Evolutionary conservation across 495 filamentous ascomycete species (phyloP).

Genomic region (Lasiosphaeris hirsuta): DNA sequence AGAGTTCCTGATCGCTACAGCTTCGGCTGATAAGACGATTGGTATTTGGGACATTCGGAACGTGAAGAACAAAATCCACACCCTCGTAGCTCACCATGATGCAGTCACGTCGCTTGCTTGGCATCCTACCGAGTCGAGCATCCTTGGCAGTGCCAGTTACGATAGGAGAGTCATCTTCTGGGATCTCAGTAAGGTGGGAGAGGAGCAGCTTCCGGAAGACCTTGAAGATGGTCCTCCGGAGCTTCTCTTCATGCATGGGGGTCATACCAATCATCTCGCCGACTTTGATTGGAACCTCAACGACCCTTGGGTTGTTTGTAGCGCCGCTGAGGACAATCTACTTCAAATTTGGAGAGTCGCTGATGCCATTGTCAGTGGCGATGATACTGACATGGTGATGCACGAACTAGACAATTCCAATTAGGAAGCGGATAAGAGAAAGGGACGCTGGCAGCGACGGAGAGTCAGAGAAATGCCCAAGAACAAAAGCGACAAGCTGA

Average conservation of each 20-base stretch:
- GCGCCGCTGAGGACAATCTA: slow-evolving; percentile 94
- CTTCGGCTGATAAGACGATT: slow-evolving; percentile 90
- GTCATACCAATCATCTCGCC: slow-evolving; percentile 91
- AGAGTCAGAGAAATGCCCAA: neutral
- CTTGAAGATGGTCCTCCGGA: slow-evolving; percentile 96
- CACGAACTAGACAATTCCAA: slow-evolving; percentile 64
- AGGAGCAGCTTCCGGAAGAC: slow-evolving; percentile 93
- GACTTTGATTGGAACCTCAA: slow-evolving; percentile 98
- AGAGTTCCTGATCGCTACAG: slow-evolving; percentile 85
- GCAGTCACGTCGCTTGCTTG: slow-evolving; percentile 87
- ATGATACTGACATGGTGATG: slow-evolving; percentile 70
- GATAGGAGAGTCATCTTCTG: slow-evolving; percentile 94
- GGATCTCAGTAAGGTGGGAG: slow-evolving; percentile 86
- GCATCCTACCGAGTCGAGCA: slow-evolving; percentile 84
- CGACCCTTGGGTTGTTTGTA: slow-evolving; percentile 91
- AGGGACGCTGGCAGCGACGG: neutral
- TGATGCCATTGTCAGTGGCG: slow-evolving; percentile 80
- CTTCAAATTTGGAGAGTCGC: slow-evolving; percentile 97
- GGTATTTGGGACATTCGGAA: slow-evolving; percentile 94
- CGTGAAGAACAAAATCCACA: slow-evolving; percentile 79
- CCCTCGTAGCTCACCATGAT: slow-evolving; percentile 78
- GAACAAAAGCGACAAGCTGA: neutral
- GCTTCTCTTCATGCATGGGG: slow-evolving; percentile 98
- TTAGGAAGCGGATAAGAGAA: slow-evolving; percentile 13
- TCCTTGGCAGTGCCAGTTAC: slow-evolving; percentile 86